Percentiles rank a stretch among this genome's conserved stretches.
These are phyloP conservation scores for Castanea crenata DNA, from an alignment of 306 rosid genomes.

Conservation along the genomic window DNA sequence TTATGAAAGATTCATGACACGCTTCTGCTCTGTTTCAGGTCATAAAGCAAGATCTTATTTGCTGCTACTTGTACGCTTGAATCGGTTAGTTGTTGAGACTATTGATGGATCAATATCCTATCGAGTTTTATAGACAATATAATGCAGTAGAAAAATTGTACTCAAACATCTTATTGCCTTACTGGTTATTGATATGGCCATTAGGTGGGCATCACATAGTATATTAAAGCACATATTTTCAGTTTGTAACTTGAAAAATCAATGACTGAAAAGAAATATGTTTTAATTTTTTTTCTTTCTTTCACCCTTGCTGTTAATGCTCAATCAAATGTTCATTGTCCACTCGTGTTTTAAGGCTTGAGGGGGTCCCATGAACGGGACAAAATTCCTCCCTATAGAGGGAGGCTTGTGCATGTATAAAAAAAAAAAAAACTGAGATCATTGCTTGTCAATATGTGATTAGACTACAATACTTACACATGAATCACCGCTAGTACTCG, in stretches of 20 bases:
- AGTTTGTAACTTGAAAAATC: neutral
- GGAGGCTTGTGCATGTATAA: no score
- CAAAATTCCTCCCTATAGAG: no score
- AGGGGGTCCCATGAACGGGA: no score
- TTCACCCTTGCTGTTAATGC: neutral
- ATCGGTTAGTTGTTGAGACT: slow-evolving; percentile 42
- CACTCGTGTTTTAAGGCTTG: no score
- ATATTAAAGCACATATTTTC: neutral
- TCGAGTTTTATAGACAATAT: slow-evolving; percentile 29
- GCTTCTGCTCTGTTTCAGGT: slow-evolving; percentile 30
- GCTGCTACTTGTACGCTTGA: slow-evolving; percentile 51
- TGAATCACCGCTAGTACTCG: no score
- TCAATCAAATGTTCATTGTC: neutral
- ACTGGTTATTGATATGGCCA: neutral
- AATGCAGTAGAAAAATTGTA: neutral
- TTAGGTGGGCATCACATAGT: neutral
- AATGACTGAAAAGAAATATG: neutral
- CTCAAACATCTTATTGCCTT: neutral
- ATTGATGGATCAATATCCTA: slow-evolving; percentile 42
- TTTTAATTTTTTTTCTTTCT: neutral
- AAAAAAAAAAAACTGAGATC: no score
- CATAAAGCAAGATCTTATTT: slow-evolving; percentile 48
- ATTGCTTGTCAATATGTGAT: no score
- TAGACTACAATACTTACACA: no score
- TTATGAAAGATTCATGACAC: neutral